Base-by-base conservation (phyloP, 768 basidiomycete species). In the Lyophyllum decastes region DNA sequence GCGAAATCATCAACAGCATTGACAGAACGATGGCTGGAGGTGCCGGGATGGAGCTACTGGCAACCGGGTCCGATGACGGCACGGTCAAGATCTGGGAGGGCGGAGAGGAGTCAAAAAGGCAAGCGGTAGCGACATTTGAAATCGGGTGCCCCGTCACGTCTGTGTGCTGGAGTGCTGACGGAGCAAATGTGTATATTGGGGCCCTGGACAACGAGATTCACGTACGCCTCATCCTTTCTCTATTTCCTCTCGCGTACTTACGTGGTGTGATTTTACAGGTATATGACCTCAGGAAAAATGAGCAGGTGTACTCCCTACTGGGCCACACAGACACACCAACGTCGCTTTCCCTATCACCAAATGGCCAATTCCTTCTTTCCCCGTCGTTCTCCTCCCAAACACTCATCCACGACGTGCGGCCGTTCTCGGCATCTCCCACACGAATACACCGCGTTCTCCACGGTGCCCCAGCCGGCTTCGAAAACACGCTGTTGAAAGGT, bases 141-240 rank as follows among this genome's bases (percentile, higher is more conserved):
- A 62, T 94, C 17, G 92, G 92, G 4, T 94, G 91, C 67, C 95
- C 97, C 0, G 91, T 94, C 27, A 99, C 96, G 14, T 81, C 89
- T 1, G 95, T 95, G 0, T 89, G 88, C 64, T 98, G 92, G 95
- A 90, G 90, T 70, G 86, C 85, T 19, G 97, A 99, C 68, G 97
- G 94, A 1, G 82, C 90, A 57, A 89, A 85, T 57, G 81, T 97
- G 33, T 99, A 93, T 63, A 84, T 93, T n/a, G 95, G 89, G 4
- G 94, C 92, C 14, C 72, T 98, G 66, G 96, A 99, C 73, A 99
- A 99, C 64, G 94, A 94, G 71, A 89, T 99, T 59, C 95, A 98
- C 70, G 95, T 96, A 66, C 62, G 90, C 81, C 38, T 24, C 49
- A 35, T 49, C 34, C 50, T 57, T 52, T 25, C 57, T 38, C 47